These are phyloP conservation scores for Cercis canadensis DNA, from an alignment of 306 rosid species.

Conservation along the genomic window DNA sequence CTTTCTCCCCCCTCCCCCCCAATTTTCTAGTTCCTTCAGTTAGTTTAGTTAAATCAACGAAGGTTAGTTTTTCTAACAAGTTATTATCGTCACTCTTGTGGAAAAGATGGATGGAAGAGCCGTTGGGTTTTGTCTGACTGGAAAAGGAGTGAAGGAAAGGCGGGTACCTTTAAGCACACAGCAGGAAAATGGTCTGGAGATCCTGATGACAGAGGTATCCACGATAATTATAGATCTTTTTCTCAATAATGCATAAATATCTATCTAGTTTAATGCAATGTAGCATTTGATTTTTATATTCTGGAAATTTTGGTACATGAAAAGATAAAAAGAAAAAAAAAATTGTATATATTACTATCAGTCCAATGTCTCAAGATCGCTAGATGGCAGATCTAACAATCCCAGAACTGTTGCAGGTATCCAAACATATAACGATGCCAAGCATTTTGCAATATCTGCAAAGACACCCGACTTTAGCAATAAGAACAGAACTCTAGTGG, in stretches of 20 bases:
- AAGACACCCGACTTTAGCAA: slow-evolving; percentile 82
- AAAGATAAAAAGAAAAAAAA: not conserved
- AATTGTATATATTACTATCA: not conserved
- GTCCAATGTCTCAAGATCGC: not conserved
- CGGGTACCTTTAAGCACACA: slow-evolving; percentile 74
- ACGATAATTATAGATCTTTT: not conserved
- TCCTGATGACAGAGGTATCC: slow-evolving; percentile 75
- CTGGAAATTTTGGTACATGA: not conserved
- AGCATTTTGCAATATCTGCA: slow-evolving; percentile 88
- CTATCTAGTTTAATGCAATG: slow-evolving; percentile 5
- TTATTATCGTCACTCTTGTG: slow-evolving; percentile 17
- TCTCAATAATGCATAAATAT: slow-evolving; percentile 15
- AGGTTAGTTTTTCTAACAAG: not conserved
- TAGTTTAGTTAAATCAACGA: slow-evolving; percentile 14
- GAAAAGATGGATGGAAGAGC: slow-evolving; percentile 76
- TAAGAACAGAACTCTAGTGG: slow-evolving; percentile 75
- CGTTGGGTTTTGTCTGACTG: slow-evolving; percentile 84
- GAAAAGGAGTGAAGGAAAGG: slow-evolving; percentile 86
- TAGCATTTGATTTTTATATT: not conserved
- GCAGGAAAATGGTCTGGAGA: slow-evolving; percentile 85
- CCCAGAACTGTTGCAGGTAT: slow-evolving; percentile 63
- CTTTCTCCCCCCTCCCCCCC: not conserved
- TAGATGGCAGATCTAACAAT: slow-evolving; percentile 14
- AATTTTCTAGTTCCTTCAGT: not conserved
- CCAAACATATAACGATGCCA: slow-evolving; percentile 89